phyloP scores from a whole-genome alignment of 2,329 filamentous ascomycete genomes.

The Cryphonectria parasitica region DNA sequence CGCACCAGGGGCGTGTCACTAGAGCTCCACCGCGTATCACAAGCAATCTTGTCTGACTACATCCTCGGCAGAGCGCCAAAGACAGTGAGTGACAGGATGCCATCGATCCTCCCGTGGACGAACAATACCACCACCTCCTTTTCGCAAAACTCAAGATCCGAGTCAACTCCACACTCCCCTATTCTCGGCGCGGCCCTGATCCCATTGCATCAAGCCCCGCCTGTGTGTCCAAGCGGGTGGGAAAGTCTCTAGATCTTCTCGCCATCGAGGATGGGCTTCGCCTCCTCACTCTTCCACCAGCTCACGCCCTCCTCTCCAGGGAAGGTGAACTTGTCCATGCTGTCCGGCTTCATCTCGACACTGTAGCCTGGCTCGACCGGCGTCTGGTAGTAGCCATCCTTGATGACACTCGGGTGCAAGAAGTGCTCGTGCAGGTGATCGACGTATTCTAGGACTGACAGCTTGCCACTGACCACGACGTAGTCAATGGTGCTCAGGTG shows the following conservation, averaged over 20 bases:
- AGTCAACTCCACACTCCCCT: constrained; percentile 27
- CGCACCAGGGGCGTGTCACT: constrained; percentile 30
- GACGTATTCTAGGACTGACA: constrained; percentile 85
- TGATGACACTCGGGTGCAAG: constrained; percentile 76
- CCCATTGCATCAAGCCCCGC: not conserved
- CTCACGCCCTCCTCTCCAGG: constrained; percentile 78
- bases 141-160: not conserved
- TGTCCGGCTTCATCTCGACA: constrained; percentile 89
- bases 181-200: not conserved
- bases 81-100: constrained; percentile 34
- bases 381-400: constrained; percentile 86
- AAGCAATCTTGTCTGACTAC: constrained; percentile 6
- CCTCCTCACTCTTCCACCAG: constrained; percentile 85
- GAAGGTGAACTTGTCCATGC: constrained; percentile 79
- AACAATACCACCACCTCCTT: constrained; percentile 21
- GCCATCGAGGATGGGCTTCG: constrained; percentile 72
- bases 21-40: constrained; percentile 27
- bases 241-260: constrained; percentile 50
- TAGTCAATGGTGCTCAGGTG: constrained; percentile 93
- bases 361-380: constrained; percentile 83
- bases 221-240: not conserved
- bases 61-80: constrained; percentile 22
- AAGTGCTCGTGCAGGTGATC: constrained; percentile 96
- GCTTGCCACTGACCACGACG: constrained; percentile 80
- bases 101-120: constrained; percentile 38